Conservation (phyloP, 2,329 filamentous ascomycete genomes). For the Clonostachys rosea region DNA sequence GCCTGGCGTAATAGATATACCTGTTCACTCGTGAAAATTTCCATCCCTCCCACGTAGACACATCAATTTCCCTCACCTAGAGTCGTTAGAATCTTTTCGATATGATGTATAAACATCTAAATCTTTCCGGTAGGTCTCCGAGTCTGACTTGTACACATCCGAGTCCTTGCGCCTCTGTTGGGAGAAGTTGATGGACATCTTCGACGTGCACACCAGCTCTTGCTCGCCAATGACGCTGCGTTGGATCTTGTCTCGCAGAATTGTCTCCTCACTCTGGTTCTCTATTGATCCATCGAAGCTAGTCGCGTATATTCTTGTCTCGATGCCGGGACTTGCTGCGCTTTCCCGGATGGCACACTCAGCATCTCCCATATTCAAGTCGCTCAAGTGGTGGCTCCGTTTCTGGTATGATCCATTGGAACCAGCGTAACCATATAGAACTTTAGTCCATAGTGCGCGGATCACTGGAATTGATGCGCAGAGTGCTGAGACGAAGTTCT, state of each 20-base stretch:
- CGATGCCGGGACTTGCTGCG: not conserved
- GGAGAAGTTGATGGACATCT: not conserved
- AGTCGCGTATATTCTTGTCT: conserved; percentile 2
- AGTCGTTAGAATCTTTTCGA: no score
- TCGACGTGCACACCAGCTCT: not conserved
- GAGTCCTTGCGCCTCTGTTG: not conserved
- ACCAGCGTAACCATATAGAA: conserved; percentile 1
- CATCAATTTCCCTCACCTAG: no score
- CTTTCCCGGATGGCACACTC: not conserved
- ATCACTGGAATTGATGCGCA: conserved; percentile 10
- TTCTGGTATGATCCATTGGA: conserved; percentile 1
- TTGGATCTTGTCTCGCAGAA: not conserved
- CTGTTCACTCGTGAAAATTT: conserved; percentile 21
- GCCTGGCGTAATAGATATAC: conserved; percentile 44
- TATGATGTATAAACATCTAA: no score
- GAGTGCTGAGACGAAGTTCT: conserved; percentile 8
- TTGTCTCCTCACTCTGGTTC: conserved; percentile 2
- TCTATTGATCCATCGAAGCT: not conserved
- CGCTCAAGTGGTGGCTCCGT: conserved; percentile 1
- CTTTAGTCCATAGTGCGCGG: conserved; percentile 2
- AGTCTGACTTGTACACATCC: no score
- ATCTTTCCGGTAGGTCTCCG: no score
- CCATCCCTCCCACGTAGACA: no score
- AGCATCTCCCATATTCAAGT: not conserved
- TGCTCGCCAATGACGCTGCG: not conserved